Percentiles rank a stretch among this genome's conserved stretches.
Evolutionary conservation across 805 yeast genomes (phyloP).

Genomic region (Dipodascus geniculatus): DNA sequence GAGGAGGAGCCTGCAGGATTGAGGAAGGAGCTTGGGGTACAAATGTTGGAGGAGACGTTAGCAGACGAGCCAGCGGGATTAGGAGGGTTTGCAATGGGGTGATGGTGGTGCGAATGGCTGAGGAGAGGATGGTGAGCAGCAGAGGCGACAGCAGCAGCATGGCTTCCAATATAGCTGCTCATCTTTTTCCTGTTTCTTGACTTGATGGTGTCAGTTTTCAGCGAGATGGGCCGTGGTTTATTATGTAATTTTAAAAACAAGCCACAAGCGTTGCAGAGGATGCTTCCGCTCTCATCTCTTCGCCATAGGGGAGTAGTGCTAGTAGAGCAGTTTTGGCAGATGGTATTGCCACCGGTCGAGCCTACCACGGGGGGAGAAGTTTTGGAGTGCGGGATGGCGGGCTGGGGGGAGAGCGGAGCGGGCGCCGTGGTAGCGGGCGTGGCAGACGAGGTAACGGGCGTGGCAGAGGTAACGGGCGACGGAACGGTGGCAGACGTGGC

Average conservation of each 20-base stretch:
- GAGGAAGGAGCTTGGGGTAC: constrained; percentile 22
- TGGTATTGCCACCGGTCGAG: constrained; percentile 24
- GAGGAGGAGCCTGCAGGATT: constrained; percentile 28
- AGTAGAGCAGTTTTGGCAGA: constrained; percentile 84
- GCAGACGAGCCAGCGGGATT: neutral
- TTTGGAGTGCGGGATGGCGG: neutral
- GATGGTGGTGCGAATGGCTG: neutral
- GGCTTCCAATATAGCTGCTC: neutral
- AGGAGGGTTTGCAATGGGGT: neutral
- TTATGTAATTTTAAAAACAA: constrained; percentile 82
- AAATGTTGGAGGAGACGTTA: neutral
- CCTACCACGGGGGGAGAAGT: neutral
- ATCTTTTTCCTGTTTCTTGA: constrained; percentile 58
- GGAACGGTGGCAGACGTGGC: too few species aligned
- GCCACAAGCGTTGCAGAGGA: constrained; percentile 92
- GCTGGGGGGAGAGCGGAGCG: neutral
- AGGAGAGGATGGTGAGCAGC: neutral
- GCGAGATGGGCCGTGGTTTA: constrained; percentile 79
- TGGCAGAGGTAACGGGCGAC: too few species aligned
- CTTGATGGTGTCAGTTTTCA: constrained; percentile 87
- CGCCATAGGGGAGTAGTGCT: constrained; percentile 94
- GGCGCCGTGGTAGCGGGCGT: too few species aligned
- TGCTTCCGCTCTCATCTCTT: constrained; percentile 83
- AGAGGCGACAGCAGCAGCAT: neutral
- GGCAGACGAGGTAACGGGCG: too few species aligned